Evolutionary conservation across 306 rosid species (phyloP), one percentile per base, ranked within the genome.

Genomic region (Ochetophila trinervis): DNA sequence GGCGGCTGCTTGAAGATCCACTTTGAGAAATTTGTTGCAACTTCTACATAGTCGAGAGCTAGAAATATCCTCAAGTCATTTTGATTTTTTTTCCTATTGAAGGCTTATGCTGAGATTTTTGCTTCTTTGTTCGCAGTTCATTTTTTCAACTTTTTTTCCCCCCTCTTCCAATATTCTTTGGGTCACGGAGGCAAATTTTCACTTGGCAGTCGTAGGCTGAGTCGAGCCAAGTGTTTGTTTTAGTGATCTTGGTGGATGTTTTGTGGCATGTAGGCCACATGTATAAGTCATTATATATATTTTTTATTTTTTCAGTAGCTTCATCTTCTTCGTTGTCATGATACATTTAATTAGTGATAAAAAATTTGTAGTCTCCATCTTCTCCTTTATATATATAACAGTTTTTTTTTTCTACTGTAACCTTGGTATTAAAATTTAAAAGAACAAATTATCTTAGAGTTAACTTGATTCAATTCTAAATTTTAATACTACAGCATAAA

Each of bases 261-360:
- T 11, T 58, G 66, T 36, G 45, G 49, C 42, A 24, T 24, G 14
- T 45, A 13, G 34, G 21, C 37, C 20, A 8, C 36, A 18, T 70
- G 77, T 77, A 77, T 61, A 71, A 73, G 48, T 59, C 63, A 18
- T 34, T 34, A 44, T 22, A 44, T 62, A 3, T 9, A 45, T 27
- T 27, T 27, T 27, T 27, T 27, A 27, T 27, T 27, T 27, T 15
- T 15, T 48, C 23, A 47, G 45, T 44, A 47, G 67, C 53, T 44
- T 30, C 35, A 23, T 21, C 54, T 23, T 65, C 24, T 50, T 47
- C 8, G 32, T 22, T 37, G 4, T 35, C 15, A 16, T 20, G 42
- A 51, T 9, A 69, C 51, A 9, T 13, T 35, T 24, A 27, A 27
- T 27, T 27, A 27, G 32, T 27, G 58, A 5, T 18, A 4, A 10